A percentile compares a stretch with the other conserved stretches of the same genome.
These are phyloP conservation scores for Phytopythium oedochilum DNA, from an alignment of 352 stramenopile species.

Conservation along the genomic window DNA sequence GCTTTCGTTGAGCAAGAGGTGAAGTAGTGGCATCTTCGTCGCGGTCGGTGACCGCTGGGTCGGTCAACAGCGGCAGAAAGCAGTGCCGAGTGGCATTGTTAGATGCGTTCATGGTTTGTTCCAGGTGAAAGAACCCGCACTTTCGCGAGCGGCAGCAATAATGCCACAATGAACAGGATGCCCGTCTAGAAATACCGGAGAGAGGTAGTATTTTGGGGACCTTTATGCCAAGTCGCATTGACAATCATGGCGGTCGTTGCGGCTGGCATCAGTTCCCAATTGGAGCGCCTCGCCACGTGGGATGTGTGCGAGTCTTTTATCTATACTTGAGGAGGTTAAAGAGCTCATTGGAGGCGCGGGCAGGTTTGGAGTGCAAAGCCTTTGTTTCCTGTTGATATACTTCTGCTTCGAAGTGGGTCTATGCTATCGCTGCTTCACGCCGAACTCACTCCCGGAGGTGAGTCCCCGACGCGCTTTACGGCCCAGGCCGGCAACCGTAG, in stretches of 20 bases:
- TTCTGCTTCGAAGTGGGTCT: background rate
- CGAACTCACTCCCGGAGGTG: background rate
- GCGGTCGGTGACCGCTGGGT: background rate
- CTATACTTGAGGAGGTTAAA: no score
- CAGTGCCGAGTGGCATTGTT: background rate
- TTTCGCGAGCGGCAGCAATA: no score
- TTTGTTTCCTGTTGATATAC: no score
- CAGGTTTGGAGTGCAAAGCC: no score
- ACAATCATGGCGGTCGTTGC: no score
- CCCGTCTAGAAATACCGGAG: background rate
- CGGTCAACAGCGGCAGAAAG: background rate
- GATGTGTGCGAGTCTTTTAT: no score
- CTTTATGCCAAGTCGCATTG: no score
- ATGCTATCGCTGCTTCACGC: background rate
- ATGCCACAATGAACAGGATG: no score
- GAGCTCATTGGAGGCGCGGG: no score
- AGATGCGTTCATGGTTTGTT: background rate
- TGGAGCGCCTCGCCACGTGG: no score
- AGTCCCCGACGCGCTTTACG: background rate
- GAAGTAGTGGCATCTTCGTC: background rate
- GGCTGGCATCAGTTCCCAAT: no score
- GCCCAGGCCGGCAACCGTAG: conserved; percentile 22
- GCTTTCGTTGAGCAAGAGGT: background rate
- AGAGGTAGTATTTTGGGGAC: no score
- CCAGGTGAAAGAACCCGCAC: background rate